Evolutionary conservation across 2,329 filamentous ascomycete species (phyloP).

Genomic region (Tolypocladium album): DNA sequence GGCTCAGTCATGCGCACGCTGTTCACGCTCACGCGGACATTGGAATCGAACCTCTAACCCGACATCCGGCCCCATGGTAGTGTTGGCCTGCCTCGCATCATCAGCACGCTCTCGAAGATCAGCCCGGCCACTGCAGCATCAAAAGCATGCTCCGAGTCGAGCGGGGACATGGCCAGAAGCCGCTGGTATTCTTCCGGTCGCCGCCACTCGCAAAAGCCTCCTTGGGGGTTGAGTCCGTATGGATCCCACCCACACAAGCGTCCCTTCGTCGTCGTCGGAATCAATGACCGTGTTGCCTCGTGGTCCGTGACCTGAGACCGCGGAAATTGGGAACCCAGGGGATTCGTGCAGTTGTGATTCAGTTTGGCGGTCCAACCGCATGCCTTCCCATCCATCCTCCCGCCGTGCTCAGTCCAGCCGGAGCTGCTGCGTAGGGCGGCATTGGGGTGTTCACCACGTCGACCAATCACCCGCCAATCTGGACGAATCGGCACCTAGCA

Average conservation of each 20-base stretch:
- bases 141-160: not conserved
- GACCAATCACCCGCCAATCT: not conserved
- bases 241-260: too few relatives aligned
- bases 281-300: not conserved
- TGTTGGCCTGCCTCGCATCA: not conserved
- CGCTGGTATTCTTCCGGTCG: not conserved
- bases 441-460: not conserved
- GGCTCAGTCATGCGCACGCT: too few relatives aligned
- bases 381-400: conserved; percentile 4
- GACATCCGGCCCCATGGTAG: not conserved
- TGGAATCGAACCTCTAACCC: not conserved
- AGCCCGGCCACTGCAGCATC: not conserved
- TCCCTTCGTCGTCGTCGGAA: not conserved
- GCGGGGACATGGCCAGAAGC: not conserved
- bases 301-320: conserved; percentile 4
- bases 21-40: not conserved
- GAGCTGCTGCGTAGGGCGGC: not conserved
- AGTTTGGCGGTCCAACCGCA: conserved; percentile 1
- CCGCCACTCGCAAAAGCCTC: not conserved
- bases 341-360: conserved; percentile 2
- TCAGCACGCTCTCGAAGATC: not conserved
- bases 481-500: not conserved
- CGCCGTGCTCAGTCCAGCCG: not conserved
- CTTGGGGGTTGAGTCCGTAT: too few relatives aligned
- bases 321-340: conserved; percentile 5